Conservation (phyloP, 192 early-diverging fungal genomes). For the Nowakowskiella sp. region DNA sequence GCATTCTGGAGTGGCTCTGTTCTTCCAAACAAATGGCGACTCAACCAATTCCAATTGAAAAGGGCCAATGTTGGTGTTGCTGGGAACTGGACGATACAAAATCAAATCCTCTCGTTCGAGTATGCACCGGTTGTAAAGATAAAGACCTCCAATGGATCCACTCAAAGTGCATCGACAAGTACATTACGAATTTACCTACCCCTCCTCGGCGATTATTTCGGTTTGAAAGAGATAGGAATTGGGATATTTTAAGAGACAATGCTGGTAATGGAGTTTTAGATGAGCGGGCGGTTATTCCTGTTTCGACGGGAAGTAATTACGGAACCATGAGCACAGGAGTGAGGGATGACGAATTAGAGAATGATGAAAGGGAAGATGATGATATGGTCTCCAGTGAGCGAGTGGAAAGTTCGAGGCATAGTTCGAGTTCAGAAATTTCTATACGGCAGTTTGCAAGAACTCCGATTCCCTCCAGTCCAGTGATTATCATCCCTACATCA, state of each 20-base stretch:
- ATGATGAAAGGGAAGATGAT: too few relatives aligned
- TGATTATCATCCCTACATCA: conserved; percentile 24
- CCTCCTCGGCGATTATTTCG: conserved; percentile 10
- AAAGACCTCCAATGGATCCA: conserved; percentile 44
- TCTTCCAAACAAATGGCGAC: too few relatives aligned
- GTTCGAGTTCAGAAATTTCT: too few relatives aligned
- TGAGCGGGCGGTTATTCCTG: too few relatives aligned
- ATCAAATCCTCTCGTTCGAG: conserved; percentile 36
- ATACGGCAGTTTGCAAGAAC: too few relatives aligned
- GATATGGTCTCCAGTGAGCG: too few relatives aligned
- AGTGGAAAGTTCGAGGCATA: too few relatives aligned
- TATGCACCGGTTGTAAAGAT: conserved; percentile 45
- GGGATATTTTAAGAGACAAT: neutral
- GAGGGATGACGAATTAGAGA: too few relatives aligned
- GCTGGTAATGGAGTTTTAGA: neutral
- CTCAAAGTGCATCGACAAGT: conserved; percentile 39
- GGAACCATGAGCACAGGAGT: neutral
- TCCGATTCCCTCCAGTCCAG: conserved; percentile 3
- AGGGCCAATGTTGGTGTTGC: conserved; percentile 27
- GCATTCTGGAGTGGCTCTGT: too few relatives aligned
- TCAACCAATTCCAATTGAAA: too few relatives aligned
- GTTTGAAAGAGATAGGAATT: neutral
- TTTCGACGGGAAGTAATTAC: conserved; percentile 1
- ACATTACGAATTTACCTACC: conserved; percentile 26
- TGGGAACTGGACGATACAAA: conserved; percentile 18